These are phyloP conservation scores for Clarireedia paspali DNA, from an alignment of 2,329 filamentous ascomycete species.

Conservation along the genomic window DNA sequence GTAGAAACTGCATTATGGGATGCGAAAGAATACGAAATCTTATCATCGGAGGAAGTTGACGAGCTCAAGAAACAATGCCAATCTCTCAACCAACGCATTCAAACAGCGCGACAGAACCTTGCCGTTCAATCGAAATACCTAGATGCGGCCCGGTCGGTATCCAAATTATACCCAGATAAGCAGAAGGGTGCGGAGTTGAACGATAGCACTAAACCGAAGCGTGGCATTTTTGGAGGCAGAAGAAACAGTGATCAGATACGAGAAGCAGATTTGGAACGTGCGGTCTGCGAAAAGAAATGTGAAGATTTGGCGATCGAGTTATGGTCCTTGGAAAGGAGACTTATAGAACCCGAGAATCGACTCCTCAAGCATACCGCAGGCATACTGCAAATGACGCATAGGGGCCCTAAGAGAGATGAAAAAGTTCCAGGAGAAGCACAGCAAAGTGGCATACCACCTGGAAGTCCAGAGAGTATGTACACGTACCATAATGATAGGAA, in stretches of 20 bases:
- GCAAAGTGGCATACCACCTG: slow-evolving; percentile 53
- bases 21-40: slow-evolving; percentile 74
- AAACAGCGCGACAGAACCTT: slow-evolving; percentile 74
- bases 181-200: slow-evolving; percentile 39
- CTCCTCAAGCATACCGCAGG: slow-evolving; percentile 87
- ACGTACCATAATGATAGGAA: slow-evolving; percentile 56
- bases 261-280: slow-evolving; percentile 66
- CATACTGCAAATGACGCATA: slow-evolving; percentile 84
- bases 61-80: slow-evolving; percentile 80
- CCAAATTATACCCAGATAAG: slow-evolving; percentile 63
- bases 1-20: slow-evolving; percentile 90
- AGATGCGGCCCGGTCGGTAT: slow-evolving; percentile 84
- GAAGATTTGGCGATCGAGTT: slow-evolving; percentile 78
- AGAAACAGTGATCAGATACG: slow-evolving; percentile 34
- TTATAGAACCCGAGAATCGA: slow-evolving; percentile 65
- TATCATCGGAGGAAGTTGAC: slow-evolving; percentile 89
- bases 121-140: slow-evolving; percentile 88
- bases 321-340: slow-evolving; percentile 68
- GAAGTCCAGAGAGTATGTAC: slow-evolving; percentile 71
- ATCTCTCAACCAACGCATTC: slow-evolving; percentile 66
- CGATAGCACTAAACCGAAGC: slow-evolving; percentile 40
- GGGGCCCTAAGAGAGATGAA: slow-evolving; percentile 49
- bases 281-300: slow-evolving; percentile 69
- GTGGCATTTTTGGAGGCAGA: slow-evolving; percentile 40
- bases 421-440: slow-evolving; percentile 35